phyloP scores from a whole-genome alignment of 805 yeast species.

The Myxozyma melibiosi region DNA sequence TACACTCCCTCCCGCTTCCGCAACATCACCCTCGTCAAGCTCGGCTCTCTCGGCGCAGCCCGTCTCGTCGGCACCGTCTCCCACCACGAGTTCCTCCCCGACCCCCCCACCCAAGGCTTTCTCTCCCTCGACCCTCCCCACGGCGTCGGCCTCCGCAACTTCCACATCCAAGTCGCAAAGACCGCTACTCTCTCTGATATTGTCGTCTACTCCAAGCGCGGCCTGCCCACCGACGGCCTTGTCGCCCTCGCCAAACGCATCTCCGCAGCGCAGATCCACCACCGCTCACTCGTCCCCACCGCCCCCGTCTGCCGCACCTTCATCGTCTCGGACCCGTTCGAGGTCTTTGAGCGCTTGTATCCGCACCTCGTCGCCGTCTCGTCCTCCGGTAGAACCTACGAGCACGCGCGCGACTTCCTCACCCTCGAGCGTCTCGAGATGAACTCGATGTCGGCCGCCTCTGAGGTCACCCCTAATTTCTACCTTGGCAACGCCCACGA shows the following conservation, averaged over 20 bases:
- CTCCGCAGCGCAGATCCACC: conserved; percentile 31
- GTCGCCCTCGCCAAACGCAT: conserved; percentile 16
- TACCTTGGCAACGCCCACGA: conserved; percentile 88
- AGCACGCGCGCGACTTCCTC: conserved; percentile 54
- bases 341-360: conserved; percentile 29
- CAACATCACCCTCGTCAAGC: conserved; percentile 25
- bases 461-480: conserved; percentile 55
- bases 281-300: conserved; percentile 19
- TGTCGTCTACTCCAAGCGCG: conserved; percentile 61
- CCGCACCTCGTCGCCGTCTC: conserved; percentile 33
- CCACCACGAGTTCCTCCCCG: conserved; percentile 29
- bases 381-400: conserved; percentile 22
- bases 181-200: conserved; percentile 73
- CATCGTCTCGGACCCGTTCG: conserved; percentile 34
- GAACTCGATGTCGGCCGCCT: conserved; percentile 78
- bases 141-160: conserved; percentile 79
- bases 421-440: conserved; percentile 82
- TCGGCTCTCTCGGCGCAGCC: conserved; percentile 17
- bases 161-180: conserved; percentile 84
- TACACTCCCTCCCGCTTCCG: conserved; percentile 29
- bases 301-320: conserved; percentile 28
- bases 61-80: conserved; percentile 33
- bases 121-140: conserved; percentile 64
- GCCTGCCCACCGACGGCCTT: conserved; percentile 28
- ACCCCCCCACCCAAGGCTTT: conserved; percentile 42